These are phyloP conservation scores for Parastagonospora avenae DNA, from an alignment of 2,329 filamentous ascomycete genomes.

Conservation along the genomic window DNA sequence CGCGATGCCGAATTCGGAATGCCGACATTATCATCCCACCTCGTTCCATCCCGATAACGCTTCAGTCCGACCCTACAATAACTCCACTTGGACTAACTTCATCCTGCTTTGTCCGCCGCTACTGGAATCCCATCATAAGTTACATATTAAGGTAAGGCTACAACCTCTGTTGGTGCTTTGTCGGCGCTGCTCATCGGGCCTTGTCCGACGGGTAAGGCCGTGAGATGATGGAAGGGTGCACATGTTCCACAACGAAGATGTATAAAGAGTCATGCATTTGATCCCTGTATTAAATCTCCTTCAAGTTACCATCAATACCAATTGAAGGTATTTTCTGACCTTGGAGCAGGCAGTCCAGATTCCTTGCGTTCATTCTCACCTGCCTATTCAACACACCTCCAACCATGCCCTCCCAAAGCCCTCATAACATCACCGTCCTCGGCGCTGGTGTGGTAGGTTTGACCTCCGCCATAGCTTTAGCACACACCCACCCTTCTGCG, in stretches of 20 bases:
- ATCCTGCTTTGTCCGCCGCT: no score
- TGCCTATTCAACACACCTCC: neutral
- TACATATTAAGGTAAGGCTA: no score
- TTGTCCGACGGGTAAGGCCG: neutral
- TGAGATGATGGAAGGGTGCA: no score
- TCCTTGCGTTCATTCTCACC: neutral
- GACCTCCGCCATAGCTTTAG: slow-evolving; percentile 67
- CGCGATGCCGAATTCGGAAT: slow-evolving; percentile 16
- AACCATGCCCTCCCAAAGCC: slow-evolving; percentile 11
- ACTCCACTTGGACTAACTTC: neutral
- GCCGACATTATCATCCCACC: neutral
- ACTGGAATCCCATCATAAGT: no score
- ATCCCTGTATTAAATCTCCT: no score
- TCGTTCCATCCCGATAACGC: neutral
- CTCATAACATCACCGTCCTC: slow-evolving; percentile 32
- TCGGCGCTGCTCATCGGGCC: neutral
- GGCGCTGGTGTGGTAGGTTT: slow-evolving; percentile 70
- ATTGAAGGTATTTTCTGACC: neutral
- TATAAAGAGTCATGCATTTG: no score
- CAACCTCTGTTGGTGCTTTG: neutral
- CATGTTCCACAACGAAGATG: no score
- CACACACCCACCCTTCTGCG: slow-evolving; percentile 58
- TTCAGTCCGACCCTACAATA: neutral
- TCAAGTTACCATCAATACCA: neutral
- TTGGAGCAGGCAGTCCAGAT: neutral